Evolutionary conservation across 2,329 filamentous ascomycete species (phyloP).

Genomic region (Talaromyces sp.): DNA sequence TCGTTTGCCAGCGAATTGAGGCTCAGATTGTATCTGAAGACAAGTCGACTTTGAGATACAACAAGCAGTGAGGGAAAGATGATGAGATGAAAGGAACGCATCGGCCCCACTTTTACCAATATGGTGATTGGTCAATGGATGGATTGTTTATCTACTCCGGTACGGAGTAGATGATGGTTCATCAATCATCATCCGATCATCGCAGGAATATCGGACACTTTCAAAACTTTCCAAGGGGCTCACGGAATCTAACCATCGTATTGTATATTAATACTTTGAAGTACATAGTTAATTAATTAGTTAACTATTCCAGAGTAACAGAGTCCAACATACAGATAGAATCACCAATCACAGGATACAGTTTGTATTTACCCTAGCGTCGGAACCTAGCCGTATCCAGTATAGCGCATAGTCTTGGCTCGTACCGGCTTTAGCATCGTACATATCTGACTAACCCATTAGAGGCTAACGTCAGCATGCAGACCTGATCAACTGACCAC

Average conservation of each 20-base stretch:
- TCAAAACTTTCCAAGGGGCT: neutral
- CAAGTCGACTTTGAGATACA: too few species aligned
- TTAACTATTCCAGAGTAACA: neutral
- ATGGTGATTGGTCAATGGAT: neutral
- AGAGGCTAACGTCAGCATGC: neutral
- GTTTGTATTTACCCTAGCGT: neutral
- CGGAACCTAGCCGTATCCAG: neutral
- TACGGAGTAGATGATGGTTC: too few species aligned
- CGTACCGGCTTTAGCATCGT: constrained; percentile 3
- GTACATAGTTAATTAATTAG: too few species aligned
- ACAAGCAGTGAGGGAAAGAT: too few species aligned
- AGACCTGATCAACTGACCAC: neutral
- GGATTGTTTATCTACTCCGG: constrained; percentile 1
- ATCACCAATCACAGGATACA: neutral
- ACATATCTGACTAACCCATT: neutral
- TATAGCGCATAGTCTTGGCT: neutral
- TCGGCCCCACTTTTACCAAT: neutral
- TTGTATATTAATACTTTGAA: neutral
- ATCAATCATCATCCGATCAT: too few species aligned
- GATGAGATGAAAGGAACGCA: neutral
- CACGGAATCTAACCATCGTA: neutral
- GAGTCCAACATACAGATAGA: neutral
- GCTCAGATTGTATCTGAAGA: too few species aligned
- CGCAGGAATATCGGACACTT: neutral
- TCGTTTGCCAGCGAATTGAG: too few species aligned